Percentiles rank a stretch among this genome's conserved stretches.
These are phyloP conservation scores for Chaetomium sp. DNA, from an alignment of 2,329 filamentous ascomycete species.

Conservation along the genomic window DNA sequence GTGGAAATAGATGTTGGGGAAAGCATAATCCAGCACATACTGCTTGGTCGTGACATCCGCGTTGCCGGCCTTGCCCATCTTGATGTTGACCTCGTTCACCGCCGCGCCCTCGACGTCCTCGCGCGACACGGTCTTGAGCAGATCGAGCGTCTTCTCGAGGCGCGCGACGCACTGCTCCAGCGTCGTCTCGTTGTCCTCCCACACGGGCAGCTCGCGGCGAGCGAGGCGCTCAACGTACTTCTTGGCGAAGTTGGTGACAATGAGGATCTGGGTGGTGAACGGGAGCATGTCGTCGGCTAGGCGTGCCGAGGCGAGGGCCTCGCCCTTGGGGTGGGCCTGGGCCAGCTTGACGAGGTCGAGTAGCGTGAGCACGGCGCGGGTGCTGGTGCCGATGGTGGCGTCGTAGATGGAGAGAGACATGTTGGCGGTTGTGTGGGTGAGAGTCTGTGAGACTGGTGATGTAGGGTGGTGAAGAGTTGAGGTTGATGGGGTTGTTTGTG, in stretches of 20 bases:
- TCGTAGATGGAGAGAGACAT: conserved; percentile 27
- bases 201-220: conserved; percentile 20
- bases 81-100: conserved; percentile 20
- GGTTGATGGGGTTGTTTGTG: not conserved
- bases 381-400: conserved; percentile 23
- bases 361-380: conserved; percentile 24
- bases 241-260: conserved; percentile 27
- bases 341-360: conserved; percentile 29
- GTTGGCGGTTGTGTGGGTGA: conserved; percentile 22
- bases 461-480: not conserved
- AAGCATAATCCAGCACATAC: conserved; percentile 39
- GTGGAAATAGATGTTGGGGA: conserved; percentile 59
- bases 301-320: conserved; percentile 22
- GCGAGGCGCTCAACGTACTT: conserved; percentile 26
- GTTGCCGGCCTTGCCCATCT: conserved; percentile 13
- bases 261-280: conserved; percentile 32
- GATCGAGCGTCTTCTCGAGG: conserved; percentile 27
- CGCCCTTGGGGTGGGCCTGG: conserved; percentile 24
- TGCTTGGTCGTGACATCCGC: conserved; percentile 22
- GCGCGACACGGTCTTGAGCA: conserved; percentile 26
- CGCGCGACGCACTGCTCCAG: conserved; percentile 28
- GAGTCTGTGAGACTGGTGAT: not conserved
- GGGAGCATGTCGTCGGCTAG: conserved; percentile 32
- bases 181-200: conserved; percentile 29
- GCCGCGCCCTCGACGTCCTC: conserved; percentile 25